Base-by-base conservation (phyloP, 202 grass and related monocot species). In the Zizania palustris region DNA sequence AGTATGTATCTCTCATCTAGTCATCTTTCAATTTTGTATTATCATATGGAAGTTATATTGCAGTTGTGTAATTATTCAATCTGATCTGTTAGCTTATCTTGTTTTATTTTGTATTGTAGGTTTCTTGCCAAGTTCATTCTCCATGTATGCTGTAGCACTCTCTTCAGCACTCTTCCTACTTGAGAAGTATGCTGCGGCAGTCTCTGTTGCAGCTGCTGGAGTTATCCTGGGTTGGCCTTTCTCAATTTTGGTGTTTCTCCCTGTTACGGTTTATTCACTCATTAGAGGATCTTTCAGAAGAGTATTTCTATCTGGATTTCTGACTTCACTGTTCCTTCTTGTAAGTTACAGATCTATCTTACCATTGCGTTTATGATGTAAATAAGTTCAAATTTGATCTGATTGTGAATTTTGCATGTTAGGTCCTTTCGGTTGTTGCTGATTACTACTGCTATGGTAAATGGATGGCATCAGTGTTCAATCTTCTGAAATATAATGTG, bases 211-310 rank as follows among this genome's bases (percentile, higher is more conserved):
- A 82, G 89, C 96, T 66, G 74, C 83, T 79, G 91, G 96, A 72
- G 96, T 98, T 55, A 92, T 98, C 74, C 85, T 98, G 78, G 96
- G 96, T 60, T 98, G 96, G 96, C 96, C 96, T 87, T 95, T 98
- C 80, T 92, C 96, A 60, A 46, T 98, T 80, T 85, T 95, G 72
- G 91, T 95, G 21, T 84, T 98, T 72, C 85, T 98, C 71, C 96
- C 91, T 72, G 76, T 90, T 76, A 90, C 87, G 39, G 46, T 92
- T 82, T 92, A 72, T 75, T 95, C 96, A 67, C 74, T 98, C 74
- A 76, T 88, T n/a, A 92, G 89, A 78, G 96, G 91, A 58, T 51
- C 82, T 77, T 95, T 92, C 70, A 86, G 63, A 83, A 87, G 76
- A 80, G 96, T 98, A 55, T 95, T 98, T 84, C 60, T 92, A 43